Evolutionary conservation across 2,329 filamentous ascomycete species (phyloP).

Genomic region (Fonsecaea erecta): DNA sequence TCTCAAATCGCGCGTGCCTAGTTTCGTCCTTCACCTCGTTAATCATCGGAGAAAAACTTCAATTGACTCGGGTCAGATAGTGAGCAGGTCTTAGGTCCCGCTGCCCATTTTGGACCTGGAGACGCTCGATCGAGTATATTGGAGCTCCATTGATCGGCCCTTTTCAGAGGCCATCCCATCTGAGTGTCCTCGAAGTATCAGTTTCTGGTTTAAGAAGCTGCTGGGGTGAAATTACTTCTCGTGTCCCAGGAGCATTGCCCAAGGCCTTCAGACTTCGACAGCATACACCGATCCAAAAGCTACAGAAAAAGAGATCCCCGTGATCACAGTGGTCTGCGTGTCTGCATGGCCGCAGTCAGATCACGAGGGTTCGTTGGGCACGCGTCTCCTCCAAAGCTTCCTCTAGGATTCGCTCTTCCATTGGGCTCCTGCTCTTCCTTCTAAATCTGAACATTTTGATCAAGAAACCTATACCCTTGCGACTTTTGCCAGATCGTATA

Average conservation of each 20-base stretch:
- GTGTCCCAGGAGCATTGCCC: not conserved
- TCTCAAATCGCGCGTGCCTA: not conserved
- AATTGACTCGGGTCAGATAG: not conserved
- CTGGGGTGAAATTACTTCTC: not conserved
- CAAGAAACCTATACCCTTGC: not conserved
- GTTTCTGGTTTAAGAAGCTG: not conserved
- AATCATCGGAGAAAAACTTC: not conserved
- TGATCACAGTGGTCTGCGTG: not conserved
- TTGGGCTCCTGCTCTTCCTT: not conserved
- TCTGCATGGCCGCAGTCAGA: not conserved
- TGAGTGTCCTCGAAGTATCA: not conserved
- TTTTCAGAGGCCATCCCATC: not conserved
- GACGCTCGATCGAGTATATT: not conserved
- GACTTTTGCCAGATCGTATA: not conserved
- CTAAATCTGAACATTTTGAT: not conserved
- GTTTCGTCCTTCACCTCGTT: not conserved
- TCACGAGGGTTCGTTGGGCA: not conserved
- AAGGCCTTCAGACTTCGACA: not conserved
- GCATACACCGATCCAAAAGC: not conserved
- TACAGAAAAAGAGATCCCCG: not conserved
- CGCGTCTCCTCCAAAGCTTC: not conserved
- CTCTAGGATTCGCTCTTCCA: not conserved
- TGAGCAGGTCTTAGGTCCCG: not conserved
- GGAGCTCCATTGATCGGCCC: not conserved
- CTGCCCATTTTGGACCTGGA: not conserved